These are phyloP conservation scores for Metschnikowia proteae DNA, from an alignment of 805 yeast species.

Conservation along the genomic window DNA sequence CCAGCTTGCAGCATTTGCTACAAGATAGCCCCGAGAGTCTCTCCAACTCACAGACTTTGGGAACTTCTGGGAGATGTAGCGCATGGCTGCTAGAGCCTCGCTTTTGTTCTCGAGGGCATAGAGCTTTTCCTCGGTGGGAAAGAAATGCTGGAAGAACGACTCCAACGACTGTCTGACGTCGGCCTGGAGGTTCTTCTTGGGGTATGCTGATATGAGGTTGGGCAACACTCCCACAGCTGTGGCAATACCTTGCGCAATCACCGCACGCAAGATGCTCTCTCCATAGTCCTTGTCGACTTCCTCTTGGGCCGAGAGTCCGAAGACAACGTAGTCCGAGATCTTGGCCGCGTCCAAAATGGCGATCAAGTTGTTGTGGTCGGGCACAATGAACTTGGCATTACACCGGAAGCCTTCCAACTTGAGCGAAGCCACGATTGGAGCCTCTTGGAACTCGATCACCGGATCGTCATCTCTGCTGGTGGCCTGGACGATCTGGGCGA, in stretches of 20 bases:
- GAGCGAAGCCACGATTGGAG: slow-evolving; percentile 51
- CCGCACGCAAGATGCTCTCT: slow-evolving; percentile 83
- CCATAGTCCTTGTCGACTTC: slow-evolving; percentile 81
- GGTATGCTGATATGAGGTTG: slow-evolving; percentile 61
- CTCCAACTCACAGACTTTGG: slow-evolving; percentile 90
- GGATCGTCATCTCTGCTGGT: slow-evolving; percentile 20
- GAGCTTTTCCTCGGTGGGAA: slow-evolving; percentile 70
- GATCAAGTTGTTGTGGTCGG: slow-evolving; percentile 62
- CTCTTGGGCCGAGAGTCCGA: slow-evolving; percentile 81
- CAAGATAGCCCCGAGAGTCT: slow-evolving; percentile 82
- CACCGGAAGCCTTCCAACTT: slow-evolving; percentile 67
- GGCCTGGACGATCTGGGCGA: slow-evolving; percentile 46
- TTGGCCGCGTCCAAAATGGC: slow-evolving; percentile 81
- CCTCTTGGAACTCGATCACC: slow-evolving; percentile 20
- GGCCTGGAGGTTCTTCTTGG: slow-evolving; percentile 70
- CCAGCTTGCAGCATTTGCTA: slow-evolving; percentile 63
- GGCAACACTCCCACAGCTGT: slow-evolving; percentile 76
- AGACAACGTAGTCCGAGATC: slow-evolving; percentile 82
- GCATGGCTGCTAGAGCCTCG: slow-evolving; percentile 69
- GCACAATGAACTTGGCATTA: slow-evolving; percentile 67
- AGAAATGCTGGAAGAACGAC: slow-evolving; percentile 41
- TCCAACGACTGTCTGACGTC: slow-evolving; percentile 49
- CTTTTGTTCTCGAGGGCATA: slow-evolving; percentile 63
- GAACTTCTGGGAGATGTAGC: slow-evolving; percentile 77
- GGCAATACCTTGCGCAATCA: slow-evolving; percentile 89